Base-by-base conservation (phyloP, 2,329 filamentous ascomycete species). In the Neopestalotiopsis rosae region DNA sequence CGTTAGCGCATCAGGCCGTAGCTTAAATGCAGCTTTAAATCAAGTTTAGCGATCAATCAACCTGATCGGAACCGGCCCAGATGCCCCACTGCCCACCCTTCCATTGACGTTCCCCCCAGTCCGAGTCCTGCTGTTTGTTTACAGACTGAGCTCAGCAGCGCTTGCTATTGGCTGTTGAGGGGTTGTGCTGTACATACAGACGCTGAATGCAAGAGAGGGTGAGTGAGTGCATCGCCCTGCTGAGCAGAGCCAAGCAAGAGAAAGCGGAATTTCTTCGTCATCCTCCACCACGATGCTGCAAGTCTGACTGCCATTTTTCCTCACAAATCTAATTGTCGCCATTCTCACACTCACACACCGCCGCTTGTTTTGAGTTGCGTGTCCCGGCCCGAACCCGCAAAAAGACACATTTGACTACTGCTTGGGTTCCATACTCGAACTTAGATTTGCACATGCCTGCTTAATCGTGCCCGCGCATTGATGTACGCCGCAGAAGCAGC, bases 81-180 rank as follows among this genome's bases (percentile, higher is more conserved):
- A 30, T 7, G 30, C 42, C 52, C 61, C 61, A 64, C 61, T 14
- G 34, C 65, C 65, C 52, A 67, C 52, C 64, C 24, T 28, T 28
- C 24, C 24, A 28, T 28, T 28, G 24, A 28, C 24, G 24, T 28
- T 62, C 17, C 65, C 17, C 65, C 64, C 30, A 42, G 20, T 45
- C 58, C 66, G 57, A 61, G 42, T 52, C 66, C 57, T 34, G 40
- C 57, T 34, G 40, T 67, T 67, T 67, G 66, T 67, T 67, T 63
- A 67, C 59, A 63, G 38, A n/a, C 28, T 17, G 30, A 63, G 58
- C 59, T 67, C 58, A 49, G 9, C 40, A 56, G 40, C 30, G 66
- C 57, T 42, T 40, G 66, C 59, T 58, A 67, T 67, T 67, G 66
- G 66, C 20, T 30, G 56, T n/a, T 20, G 65, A 42, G 45, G n/a